These are phyloP conservation scores for Cordyceps tenuipes DNA, from an alignment of 2,329 filamentous ascomycete species.

Conservation along the genomic window DNA sequence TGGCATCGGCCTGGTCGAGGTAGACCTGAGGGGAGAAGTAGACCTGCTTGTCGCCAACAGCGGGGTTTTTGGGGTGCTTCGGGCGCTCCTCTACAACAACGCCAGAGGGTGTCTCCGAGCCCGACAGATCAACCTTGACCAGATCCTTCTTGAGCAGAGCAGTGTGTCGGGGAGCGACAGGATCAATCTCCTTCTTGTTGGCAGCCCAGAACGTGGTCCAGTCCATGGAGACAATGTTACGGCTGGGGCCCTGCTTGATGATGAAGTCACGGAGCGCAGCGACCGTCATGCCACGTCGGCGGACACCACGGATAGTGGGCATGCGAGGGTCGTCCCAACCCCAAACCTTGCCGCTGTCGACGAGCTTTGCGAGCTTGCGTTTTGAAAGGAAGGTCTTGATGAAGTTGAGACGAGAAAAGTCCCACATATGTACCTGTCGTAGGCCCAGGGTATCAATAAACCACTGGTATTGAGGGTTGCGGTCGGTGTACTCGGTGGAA, in stretches of 20 bases:
- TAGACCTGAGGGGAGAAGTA: conserved; percentile 66
- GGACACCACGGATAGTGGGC: conserved; percentile 74
- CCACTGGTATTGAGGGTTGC: conserved; percentile 82
- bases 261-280: conserved; percentile 76
- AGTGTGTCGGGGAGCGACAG: conserved; percentile 64
- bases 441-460: conserved; percentile 67
- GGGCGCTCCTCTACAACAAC: conserved; percentile 67
- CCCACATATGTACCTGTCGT: conserved; percentile 74
- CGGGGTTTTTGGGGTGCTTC: conserved; percentile 82
- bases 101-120: conserved; percentile 55
- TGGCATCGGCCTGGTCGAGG: conserved; percentile 80
- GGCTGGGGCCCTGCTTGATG: conserved; percentile 72
- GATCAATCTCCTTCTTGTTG: conserved; percentile 80
- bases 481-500: conserved; percentile 81
- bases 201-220: conserved; percentile 66
- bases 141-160: conserved; percentile 62
- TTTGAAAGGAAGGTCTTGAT: conserved; percentile 76
- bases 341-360: conserved; percentile 66
- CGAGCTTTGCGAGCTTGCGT: conserved; percentile 77
- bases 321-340: conserved; percentile 85
- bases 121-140: conserved; percentile 62
- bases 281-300: conserved; percentile 70
- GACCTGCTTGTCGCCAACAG: conserved; percentile 79
- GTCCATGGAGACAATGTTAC: conserved; percentile 77
- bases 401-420: conserved; percentile 79